These are phyloP conservation scores for Phaeosphaeria sp. DNA, from an alignment of 2,329 filamentous ascomycete species.

Conservation along the genomic window DNA sequence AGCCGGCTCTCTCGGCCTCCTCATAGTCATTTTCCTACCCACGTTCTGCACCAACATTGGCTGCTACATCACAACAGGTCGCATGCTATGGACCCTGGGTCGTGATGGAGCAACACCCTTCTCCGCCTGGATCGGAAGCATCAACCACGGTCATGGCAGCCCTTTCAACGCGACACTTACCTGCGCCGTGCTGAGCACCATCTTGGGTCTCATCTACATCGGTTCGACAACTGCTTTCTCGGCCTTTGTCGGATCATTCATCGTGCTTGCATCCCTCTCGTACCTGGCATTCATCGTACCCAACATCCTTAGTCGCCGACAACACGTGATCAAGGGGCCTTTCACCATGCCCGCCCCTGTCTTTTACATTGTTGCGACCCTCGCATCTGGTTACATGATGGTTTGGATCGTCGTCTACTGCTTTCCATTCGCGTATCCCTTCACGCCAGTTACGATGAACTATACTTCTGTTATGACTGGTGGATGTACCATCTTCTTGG, in stretches of 20 bases:
- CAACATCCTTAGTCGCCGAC: constrained; percentile 48
- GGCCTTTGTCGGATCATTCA: constrained; percentile 68
- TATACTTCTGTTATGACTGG: constrained; percentile 61
- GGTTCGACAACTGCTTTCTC: constrained; percentile 71
- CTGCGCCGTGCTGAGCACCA: constrained; percentile 58
- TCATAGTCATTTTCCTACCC: constrained; percentile 62
- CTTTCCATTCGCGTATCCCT: constrained; percentile 58
- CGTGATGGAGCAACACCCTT: constrained; percentile 65
- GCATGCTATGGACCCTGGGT: constrained; percentile 68
- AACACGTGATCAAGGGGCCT: constrained; percentile 60
- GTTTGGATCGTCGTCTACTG: constrained; percentile 70
- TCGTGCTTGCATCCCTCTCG: constrained; percentile 61
- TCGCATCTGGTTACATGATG: constrained; percentile 64
- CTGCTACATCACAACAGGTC: constrained; percentile 66
- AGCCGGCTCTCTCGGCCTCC: constrained; percentile 51
- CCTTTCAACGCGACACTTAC: constrained; percentile 64
- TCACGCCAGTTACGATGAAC: constrained; percentile 59
- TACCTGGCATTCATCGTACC: constrained; percentile 69
- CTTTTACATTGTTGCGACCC: constrained; percentile 57
- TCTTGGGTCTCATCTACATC: constrained; percentile 70
- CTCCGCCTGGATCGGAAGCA: constrained; percentile 53
- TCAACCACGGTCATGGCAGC: constrained; percentile 56
- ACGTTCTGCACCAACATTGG: constrained; percentile 61
- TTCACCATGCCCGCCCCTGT: constrained; percentile 59
- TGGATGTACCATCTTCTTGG: constrained; percentile 59